A percentile compares a stretch with the other conserved stretches of the same genome.
phyloP scores from a whole-genome alignment of 106 monocot species.

The Agapanthus africanus region DNA sequence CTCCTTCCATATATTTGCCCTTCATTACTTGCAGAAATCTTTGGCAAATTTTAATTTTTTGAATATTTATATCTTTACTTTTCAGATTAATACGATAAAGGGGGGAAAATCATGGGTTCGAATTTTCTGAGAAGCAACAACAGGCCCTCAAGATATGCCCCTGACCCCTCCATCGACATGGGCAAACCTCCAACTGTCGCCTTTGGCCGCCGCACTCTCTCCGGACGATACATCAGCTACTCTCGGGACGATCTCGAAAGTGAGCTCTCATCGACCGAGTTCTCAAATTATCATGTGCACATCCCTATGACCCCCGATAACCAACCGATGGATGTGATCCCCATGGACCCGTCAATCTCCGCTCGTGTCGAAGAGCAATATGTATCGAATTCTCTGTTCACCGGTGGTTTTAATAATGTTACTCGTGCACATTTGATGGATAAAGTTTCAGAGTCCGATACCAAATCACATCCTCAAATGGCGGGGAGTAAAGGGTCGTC shows the following conservation, averaged over 20 bases:
- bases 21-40: not conserved
- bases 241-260: slow-evolving; percentile 46
- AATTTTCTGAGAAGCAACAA: not conserved
- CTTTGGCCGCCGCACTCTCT: slow-evolving; percentile 37
- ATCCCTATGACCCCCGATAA: slow-evolving; percentile 76
- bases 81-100: not conserved
- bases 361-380: slow-evolving; percentile 23
- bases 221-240: slow-evolving; percentile 55
- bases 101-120: not conserved
- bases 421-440: slow-evolving; percentile 19
- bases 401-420: slow-evolving; percentile 63
- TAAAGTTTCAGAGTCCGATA: not conserved
- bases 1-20: no score
- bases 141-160: not conserved
- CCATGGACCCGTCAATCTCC: not conserved
- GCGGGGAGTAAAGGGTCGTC: slow-evolving; percentile 5
- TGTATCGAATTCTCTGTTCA: slow-evolving; percentile 64
- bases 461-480: slow-evolving; percentile 33
- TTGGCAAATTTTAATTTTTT: not conserved
- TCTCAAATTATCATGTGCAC: slow-evolving; percentile 44
- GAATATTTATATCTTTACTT: not conserved
- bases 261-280: slow-evolving; percentile 33
- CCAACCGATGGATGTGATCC: slow-evolving; percentile 14
- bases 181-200: not conserved
- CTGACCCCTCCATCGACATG: slow-evolving; percentile 11